Evolutionary conservation across 768 basidiomycete genomes (phyloP), one percentile per base, ranked within the genome.

Genomic region (Lyophyllum semitale): DNA sequence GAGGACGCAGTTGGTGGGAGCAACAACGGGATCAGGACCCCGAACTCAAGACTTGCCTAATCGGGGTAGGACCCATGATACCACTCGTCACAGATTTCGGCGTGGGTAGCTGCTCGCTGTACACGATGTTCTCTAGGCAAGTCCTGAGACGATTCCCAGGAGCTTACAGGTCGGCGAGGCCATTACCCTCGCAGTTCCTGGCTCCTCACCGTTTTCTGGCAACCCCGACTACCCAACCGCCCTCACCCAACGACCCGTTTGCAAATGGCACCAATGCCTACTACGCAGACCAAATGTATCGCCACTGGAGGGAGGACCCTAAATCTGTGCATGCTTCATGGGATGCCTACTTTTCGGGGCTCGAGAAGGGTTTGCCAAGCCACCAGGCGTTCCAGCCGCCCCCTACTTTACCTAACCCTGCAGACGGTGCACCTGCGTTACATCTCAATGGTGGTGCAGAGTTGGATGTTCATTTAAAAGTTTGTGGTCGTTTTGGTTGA

Each of bases 251-350:
- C 62, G 91, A 93, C 69, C 79, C 81, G 8, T 97, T 98, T 70
- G 95, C 95, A 12, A 96, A 93, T 55, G 95, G 94, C 38, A 95
- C 90, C 38, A 98, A 97, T 73, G 80, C 93, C 22, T 95, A 96
- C 77, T 98, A 98, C 68, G 90, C 89, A 20, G 95, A 92, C 64
- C 93, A 96, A 72, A 98, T 98, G 96, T 98, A 96, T 75, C 84
- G 85, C 61, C 85, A 88, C 63, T 94, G 92, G 93, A 83, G 82
- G 71, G 82, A 91, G 75, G 93, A 99, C 72, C 92, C 94, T 40
- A 82, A 84, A 59, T 88, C 91, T 20, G 97, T 99, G 0, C 97
- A 99, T 76, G 78, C 84, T 0, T 97, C 95, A 3, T 99, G 97
- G 97, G 82, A 89, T 57, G 82, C 87, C 48, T 99, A 99, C 75